These are phyloP conservation scores for Posidonia oceanica DNA, from an alignment of 116 monocot species.

Conservation along the genomic window DNA sequence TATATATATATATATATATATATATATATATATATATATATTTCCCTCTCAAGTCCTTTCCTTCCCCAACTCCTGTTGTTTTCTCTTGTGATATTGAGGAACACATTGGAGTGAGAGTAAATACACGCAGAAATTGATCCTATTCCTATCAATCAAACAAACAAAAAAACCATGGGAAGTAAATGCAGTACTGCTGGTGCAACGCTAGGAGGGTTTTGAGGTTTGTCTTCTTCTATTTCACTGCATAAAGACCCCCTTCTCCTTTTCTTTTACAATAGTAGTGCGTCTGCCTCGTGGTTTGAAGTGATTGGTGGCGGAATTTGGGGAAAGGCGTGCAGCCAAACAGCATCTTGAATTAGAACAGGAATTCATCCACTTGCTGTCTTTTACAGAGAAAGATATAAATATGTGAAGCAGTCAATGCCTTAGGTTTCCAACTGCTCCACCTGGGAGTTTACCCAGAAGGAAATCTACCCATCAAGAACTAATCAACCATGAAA, in stretches of 20 bases:
- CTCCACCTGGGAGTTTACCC: neutral
- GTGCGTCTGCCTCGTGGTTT: slow-evolving; percentile 1
- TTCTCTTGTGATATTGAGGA: too few species aligned
- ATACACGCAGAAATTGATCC: too few species aligned
- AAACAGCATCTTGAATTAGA: slow-evolving; percentile 9
- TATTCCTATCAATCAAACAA: too few species aligned
- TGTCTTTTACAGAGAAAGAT: neutral
- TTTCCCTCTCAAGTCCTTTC: too few species aligned
- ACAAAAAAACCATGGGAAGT: too few species aligned
- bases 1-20: too few species aligned
- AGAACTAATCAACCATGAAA: neutral
- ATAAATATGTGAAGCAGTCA: neutral
- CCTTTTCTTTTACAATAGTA: neutral
- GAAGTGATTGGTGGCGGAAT: slow-evolving; percentile 50
- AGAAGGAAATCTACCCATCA: neutral
- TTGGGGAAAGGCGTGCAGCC: slow-evolving; percentile 28
- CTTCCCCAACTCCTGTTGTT: too few species aligned
- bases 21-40: too few species aligned
- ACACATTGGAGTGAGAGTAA: too few species aligned
- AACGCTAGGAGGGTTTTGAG: too few species aligned
- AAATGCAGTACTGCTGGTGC: too few species aligned
- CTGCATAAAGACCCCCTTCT: neutral
- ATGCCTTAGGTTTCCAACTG: neutral
- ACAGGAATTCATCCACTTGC: neutral
- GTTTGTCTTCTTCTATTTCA: neutral